Evolutionary conservation across 345 rosid genomes (phyloP).

Genomic region (Psidium guajava): DNA sequence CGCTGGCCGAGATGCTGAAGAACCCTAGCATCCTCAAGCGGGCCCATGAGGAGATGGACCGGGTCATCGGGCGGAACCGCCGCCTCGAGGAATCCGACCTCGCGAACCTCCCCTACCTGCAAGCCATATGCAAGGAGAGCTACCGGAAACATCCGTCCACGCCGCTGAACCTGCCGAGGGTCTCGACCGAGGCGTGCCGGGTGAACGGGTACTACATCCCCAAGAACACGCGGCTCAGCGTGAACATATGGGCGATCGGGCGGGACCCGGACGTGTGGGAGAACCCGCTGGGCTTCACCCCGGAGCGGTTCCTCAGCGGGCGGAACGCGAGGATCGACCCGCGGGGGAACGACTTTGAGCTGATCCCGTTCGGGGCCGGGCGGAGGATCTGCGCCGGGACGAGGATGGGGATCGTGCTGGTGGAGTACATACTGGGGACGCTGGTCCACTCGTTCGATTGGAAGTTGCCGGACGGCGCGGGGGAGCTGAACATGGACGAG

Average conservation of each 20-base stretch:
- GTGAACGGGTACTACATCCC: slow-evolving; percentile 55
- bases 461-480: slow-evolving; percentile 21
- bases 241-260: slow-evolving; percentile 66
- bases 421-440: slow-evolving; percentile 45
- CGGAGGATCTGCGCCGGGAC: slow-evolving; percentile 58
- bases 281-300: slow-evolving; percentile 28
- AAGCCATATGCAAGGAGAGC: slow-evolving; percentile 49
- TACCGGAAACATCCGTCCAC: slow-evolving; percentile 58
- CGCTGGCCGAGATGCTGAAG: slow-evolving; percentile 41
- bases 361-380: slow-evolving; percentile 58
- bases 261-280: slow-evolving; percentile 53
- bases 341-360: slow-evolving; percentile 48
- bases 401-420: slow-evolving; percentile 51
- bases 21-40: slow-evolving; percentile 25
- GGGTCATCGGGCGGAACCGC: slow-evolving; percentile 40
- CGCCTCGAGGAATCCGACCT: slow-evolving; percentile 45
- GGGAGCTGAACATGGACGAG: slow-evolving; percentile 50
- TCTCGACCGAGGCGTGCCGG: slow-evolving; percentile 32
- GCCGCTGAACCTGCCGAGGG: slow-evolving; percentile 46
- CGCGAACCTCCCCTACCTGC: slow-evolving; percentile 33
- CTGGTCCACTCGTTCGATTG: slow-evolving; percentile 54
- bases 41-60: slow-evolving; percentile 58
- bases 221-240: slow-evolving; percentile 26
- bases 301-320: slow-evolving; percentile 32
- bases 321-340: slow-evolving; percentile 32